Evolutionary conservation across 2,329 filamentous ascomycete genomes (phyloP).

Genomic region (Fusarium coffeatum): DNA sequence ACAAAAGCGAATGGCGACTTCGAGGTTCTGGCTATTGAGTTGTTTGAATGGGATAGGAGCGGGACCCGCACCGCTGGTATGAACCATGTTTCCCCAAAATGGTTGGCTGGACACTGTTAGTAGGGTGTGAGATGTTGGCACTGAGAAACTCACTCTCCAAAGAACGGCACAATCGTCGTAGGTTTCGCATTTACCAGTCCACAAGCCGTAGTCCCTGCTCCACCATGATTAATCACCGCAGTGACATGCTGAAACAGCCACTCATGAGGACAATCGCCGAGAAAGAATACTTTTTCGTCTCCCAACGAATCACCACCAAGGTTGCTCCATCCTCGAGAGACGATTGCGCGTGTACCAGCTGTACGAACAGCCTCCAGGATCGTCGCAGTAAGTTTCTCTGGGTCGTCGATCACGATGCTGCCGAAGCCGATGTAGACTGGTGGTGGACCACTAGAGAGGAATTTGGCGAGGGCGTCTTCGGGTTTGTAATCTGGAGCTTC

Average conservation of each 20-base stretch:
- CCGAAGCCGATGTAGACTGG: constrained; percentile 81
- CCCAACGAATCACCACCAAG: constrained; percentile 69
- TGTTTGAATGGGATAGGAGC: constrained; percentile 26
- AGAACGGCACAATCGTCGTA: constrained; percentile 79
- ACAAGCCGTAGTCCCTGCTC: constrained; percentile 78
- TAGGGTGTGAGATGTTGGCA: too few relatives aligned
- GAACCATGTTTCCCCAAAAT: constrained; percentile 40
- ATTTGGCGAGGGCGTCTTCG: constrained; percentile 63
- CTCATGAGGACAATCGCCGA: constrained; percentile 78
- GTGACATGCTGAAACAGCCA: constrained; percentile 76
- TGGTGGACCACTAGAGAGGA: constrained; percentile 65
- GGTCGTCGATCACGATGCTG: constrained; percentile 77
- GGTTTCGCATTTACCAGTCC: constrained; percentile 75
- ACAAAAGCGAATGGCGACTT: constrained; percentile 26
- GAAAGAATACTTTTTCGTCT: constrained; percentile 67
- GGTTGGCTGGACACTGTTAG: constrained; percentile 2
- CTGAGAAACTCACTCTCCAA: constrained; percentile 62
- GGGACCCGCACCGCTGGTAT: constrained; percentile 23
- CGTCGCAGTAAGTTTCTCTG: constrained; percentile 71
- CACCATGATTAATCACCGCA: constrained; percentile 77
- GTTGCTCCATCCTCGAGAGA: constrained; percentile 79
- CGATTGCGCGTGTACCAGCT: constrained; percentile 73
- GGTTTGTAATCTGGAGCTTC: constrained; percentile 67
- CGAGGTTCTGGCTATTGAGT: constrained; percentile 17
- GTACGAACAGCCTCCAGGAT: constrained; percentile 73